phyloP scores from a whole-genome alignment of 2,329 filamentous ascomycete genomes.

The Penicillium sp. region DNA sequence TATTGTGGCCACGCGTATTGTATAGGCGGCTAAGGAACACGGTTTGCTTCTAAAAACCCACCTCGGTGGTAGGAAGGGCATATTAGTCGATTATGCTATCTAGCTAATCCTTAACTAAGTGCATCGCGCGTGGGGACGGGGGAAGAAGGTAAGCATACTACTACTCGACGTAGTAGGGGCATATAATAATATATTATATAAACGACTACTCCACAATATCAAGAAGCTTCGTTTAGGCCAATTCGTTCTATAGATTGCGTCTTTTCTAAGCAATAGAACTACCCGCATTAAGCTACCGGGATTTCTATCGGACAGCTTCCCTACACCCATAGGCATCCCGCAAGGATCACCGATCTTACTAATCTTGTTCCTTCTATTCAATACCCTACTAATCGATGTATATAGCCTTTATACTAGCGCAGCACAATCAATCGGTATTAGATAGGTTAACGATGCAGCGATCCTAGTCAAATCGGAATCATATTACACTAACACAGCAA shows the following conservation, averaged over 20 bases:
- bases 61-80: neutral
- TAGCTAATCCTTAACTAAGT: conserved; percentile 2
- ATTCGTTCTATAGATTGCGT: neutral
- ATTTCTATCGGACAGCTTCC: neutral
- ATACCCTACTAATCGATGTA: neutral
- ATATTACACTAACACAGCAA: conserved; percentile 1
- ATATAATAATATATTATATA: conserved; percentile 4
- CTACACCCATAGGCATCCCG: conserved; percentile 6
- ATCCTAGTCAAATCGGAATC: neutral
- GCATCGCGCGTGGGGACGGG: neutral
- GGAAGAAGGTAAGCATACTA: conserved; percentile 1
- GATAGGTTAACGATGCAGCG: conserved; percentile 8
- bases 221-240: neutral
- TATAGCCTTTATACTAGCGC: neutral
- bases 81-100: neutral
- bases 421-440: neutral
- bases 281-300: conserved; percentile 7
- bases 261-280: neutral
- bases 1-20: neutral
- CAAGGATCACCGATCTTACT: conserved; percentile 4
- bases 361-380: conserved; percentile 15
- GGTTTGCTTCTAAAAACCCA: neutral
- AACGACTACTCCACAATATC: conserved; percentile 3
- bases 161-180: neutral
- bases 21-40: neutral